Evolutionary conservation across 176 grass and related monocot genomes (phyloP), one percentile per base, ranked within the genome.

Genomic region (Tuctoria greenei): DNA sequence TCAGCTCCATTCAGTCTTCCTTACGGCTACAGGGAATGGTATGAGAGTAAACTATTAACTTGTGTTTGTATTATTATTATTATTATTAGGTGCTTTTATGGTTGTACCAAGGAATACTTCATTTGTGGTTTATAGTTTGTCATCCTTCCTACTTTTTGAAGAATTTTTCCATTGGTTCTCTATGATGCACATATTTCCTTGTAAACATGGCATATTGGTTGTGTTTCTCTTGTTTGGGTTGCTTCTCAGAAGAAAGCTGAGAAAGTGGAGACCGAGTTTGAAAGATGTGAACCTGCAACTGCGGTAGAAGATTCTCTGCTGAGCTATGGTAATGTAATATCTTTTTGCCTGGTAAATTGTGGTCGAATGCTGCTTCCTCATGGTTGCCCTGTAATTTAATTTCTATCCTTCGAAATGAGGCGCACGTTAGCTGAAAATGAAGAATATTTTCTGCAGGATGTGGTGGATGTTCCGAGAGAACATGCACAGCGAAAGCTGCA

Each of bases 211-310:
- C 14, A 64, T 69, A 77, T 20, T 9, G 17, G 27, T 58, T 71
- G 8, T 66, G 77, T 49, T 34, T 80, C 21, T 79, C 16, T 50
- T 73, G 37, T 79, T 58, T 82, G 71, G 85, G 66, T 36, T 42
- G 39, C 60, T 72, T 41, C 36, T 82, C 60, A 82, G 16, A 43
- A 25, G 73, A 71, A 60, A 41, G 16, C 20, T 25, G 38, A 49
- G 46, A 66, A 82, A 49, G 20, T 23, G 28, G 31, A 35, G 16
- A 12, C 6, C 4, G 40, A 66, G 52, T 49, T 17, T 54, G 71
- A 39, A 81, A 64, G 14, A 45, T 51, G 36, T 7, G 62, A 84
- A 28, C 58, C 46, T 26, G 37, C 35, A n/a, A 47, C 46, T 37
- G 55, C 26, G 15, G 31, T 54, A 76, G 59, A 64, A 64, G 58